Evolutionary conservation across 2,329 filamentous ascomycete genomes (phyloP), one percentile per base, ranked within the genome.

Genomic region (Akanthomyces muscarius): DNA sequence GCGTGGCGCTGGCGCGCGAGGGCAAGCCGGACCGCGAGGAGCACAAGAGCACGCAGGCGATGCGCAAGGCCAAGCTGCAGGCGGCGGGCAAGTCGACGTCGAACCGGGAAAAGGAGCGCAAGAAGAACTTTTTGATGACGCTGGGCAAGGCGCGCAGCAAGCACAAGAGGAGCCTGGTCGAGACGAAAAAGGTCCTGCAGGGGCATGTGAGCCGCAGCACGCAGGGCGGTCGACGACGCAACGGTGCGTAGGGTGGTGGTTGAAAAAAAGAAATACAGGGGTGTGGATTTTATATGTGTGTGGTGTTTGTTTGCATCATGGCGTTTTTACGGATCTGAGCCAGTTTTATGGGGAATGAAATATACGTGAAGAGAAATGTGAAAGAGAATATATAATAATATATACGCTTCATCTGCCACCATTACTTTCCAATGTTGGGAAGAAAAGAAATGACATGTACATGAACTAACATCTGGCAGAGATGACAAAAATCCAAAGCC

Each of bases 61-160:
- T 91, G 73, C 84, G 90, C 71, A 91, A 92, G 82, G 87, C 91
- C 74, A 91, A 93, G 83, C 96, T 96, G 84, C 86, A 89, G 70
- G 83, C 87, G 2, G 86, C 92, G 77, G 95, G 95, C 71, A 98
- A 98, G 87, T 96, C 91, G 74, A 93, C 92, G 44, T 98, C 94
- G 68, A 99, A 99, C 78, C 91, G 90, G 80, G 95, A 99, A 81
- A 99, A 99, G 86, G 87, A 90, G 48, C 83, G 94, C 69, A 92
- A 91, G 84, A 99, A 99, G 90, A 99, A 99, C 77, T 96, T 99
- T 78, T 75, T 99, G 71, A 99, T 99, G 95, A 98, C 94, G 45
- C 78, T 99, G 65, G 91, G 94, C 64, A 98, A 99, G 82, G 95
- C 95, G 13, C 96, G 95, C 83, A 86, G 84, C 68, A 99, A 98